phyloP scores from a whole-genome alignment of 225 moss, liverwort and hornwort species.

The Sphagnum contortum region DNA sequence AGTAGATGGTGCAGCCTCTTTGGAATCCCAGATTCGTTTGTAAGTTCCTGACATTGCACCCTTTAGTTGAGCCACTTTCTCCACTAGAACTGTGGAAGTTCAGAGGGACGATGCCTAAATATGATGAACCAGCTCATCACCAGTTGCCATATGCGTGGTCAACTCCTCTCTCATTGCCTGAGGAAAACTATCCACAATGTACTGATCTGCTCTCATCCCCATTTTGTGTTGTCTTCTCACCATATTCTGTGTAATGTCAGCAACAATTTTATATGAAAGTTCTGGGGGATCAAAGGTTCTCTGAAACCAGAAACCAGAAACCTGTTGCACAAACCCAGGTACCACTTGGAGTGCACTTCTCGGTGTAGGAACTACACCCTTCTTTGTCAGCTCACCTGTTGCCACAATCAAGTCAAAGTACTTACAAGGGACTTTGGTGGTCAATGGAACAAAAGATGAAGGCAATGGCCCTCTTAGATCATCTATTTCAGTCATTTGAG shows the following conservation, averaged over 20 bases:
- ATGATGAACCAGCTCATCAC: slow-evolving; percentile 88
- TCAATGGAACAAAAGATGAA: slow-evolving; percentile 62
- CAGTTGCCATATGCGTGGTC: slow-evolving; percentile 61
- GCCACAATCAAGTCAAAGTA: slow-evolving; percentile 56
- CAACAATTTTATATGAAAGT: slow-evolving; percentile 65
- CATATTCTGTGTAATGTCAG: slow-evolving; percentile 70
- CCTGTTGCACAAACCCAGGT: slow-evolving; percentile 47
- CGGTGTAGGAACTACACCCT: slow-evolving; percentile 10
- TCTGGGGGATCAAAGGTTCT: slow-evolving; percentile 41
- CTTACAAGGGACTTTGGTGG: slow-evolving; percentile 83
- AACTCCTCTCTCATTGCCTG: slow-evolving; percentile 59
- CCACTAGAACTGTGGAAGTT: slow-evolving; percentile 36
- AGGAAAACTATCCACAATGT: slow-evolving; percentile 76
- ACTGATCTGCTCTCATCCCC: slow-evolving; percentile 67
- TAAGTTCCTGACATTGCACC: slow-evolving; percentile 74
- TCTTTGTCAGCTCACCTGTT: slow-evolving; percentile 11
- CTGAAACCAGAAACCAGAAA: slow-evolving; percentile 28
- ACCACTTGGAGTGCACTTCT: slow-evolving; percentile 29
- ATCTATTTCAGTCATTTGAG: slow-evolving; percentile 80
- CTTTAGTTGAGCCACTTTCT: slow-evolving; percentile 76
- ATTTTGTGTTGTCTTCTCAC: slow-evolving; percentile 47
- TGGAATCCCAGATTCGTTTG: slow-evolving; percentile 47
- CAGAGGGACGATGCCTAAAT: slow-evolving; percentile 84
- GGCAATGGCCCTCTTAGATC: slow-evolving; percentile 68
- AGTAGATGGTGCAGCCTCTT: slow-evolving; percentile 31